Evolutionary conservation across 768 basidiomycete genomes (phyloP).

Genomic region (Holtermanniella nyarrowii): DNA sequence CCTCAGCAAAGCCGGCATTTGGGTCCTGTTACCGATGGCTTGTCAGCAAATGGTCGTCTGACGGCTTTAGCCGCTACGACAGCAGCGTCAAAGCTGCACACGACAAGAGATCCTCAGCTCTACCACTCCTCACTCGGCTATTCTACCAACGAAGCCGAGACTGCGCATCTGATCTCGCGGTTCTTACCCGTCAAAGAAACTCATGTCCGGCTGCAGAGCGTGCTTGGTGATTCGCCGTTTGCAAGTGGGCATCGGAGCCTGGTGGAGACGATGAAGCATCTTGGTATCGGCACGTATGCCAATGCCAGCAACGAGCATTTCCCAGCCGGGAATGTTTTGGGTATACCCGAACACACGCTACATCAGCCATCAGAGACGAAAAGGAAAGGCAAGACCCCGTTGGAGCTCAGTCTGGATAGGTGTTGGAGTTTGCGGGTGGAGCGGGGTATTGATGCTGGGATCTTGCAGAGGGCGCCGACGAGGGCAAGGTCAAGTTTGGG

Average conservation of each 20-base stretch:
- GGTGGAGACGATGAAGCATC: constrained; percentile 17
- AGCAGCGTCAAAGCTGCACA: constrained; percentile 16
- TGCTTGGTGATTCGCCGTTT: constrained; percentile 9
- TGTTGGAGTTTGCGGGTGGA: constrained; percentile 5
- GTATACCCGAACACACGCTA: constrained; percentile 10
- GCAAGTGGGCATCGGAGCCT: constrained; percentile 25
- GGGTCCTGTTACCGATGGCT: neutral
- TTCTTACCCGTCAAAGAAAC: constrained; percentile 24
- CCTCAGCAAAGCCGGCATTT: neutral
- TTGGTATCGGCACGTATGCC: constrained; percentile 5
- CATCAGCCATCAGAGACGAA: constrained; percentile 13
- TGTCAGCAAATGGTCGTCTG: constrained; percentile 10
- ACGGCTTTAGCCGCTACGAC: constrained; percentile 23
- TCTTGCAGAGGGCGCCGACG: neutral
- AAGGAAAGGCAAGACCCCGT: constrained; percentile 28
- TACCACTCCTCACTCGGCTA: constrained; percentile 31
- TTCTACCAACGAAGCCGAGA: constrained; percentile 24
- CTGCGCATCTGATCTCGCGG: constrained; percentile 27
- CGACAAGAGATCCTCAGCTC: constrained; percentile 21
- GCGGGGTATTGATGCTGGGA: neutral
- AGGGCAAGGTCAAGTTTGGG: neutral
- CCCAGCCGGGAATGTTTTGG: constrained; percentile 5
- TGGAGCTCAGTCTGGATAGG: constrained; percentile 31
- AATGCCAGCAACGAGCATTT: neutral
- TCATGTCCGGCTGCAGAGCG: constrained; percentile 18